Conservation (phyloP, 192 early-diverging fungal species). For the Entomortierella chlamydospora region DNA sequence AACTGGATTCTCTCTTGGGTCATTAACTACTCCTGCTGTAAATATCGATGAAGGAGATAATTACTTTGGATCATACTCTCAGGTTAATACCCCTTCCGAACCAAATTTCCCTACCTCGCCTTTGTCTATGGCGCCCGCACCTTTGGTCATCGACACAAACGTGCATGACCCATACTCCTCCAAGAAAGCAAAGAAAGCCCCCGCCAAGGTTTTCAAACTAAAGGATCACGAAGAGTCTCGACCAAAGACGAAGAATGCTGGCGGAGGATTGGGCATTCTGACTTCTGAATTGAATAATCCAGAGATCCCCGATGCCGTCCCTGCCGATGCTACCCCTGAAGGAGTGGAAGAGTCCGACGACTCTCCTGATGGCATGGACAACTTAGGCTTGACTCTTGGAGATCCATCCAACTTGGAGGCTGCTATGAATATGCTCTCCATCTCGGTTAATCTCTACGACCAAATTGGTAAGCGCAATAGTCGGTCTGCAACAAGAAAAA, state of each 20-base stretch:
- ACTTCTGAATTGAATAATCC: slow-evolving; percentile 25
- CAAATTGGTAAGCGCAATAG: slow-evolving; percentile 67
- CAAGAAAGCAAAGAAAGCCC: slow-evolving; percentile 31
- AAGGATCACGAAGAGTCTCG: slow-evolving; percentile 60
- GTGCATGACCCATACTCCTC: slow-evolving; percentile 27
- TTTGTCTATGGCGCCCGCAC: slow-evolving; percentile 37
- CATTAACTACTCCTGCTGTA: slow-evolving; percentile 40
- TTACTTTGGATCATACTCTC: slow-evolving; percentile 45
- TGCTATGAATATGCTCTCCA: slow-evolving; percentile 68
- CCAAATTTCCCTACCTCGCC: slow-evolving; percentile 28
- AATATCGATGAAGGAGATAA: slow-evolving; percentile 38
- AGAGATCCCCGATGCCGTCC: slow-evolving; percentile 18
- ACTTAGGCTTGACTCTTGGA: slow-evolving; percentile 72
- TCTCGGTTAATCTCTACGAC: slow-evolving; percentile 82
- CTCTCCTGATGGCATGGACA: slow-evolving; percentile 36
- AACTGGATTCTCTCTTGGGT: slow-evolving; percentile 23
- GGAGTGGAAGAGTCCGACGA: slow-evolving; percentile 36
- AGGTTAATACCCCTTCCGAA: slow-evolving; percentile 25
- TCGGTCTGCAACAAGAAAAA: no score
- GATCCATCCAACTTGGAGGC: slow-evolving; percentile 69
- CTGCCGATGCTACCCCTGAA: not conserved
- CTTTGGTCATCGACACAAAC: not conserved
- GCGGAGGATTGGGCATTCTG: slow-evolving; percentile 2
- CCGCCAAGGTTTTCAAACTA: slow-evolving; percentile 54
- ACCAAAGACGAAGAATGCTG: slow-evolving; percentile 19